Evolutionary conservation across 2,329 filamentous ascomycete genomes (phyloP), one percentile per base, ranked within the genome.

Genomic region (Fonsecaea monophora): DNA sequence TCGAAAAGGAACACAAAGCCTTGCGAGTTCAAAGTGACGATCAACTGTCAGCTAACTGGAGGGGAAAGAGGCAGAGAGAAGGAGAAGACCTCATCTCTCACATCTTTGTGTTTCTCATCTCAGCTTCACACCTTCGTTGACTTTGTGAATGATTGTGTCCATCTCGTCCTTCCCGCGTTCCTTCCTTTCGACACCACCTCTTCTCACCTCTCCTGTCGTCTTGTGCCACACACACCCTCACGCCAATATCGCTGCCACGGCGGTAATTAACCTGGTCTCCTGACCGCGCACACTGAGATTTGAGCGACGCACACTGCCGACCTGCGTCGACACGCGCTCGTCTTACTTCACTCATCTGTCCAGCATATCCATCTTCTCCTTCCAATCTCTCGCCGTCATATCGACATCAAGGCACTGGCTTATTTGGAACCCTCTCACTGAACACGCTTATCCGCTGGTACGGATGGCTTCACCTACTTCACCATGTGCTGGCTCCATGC

Each of bases 401-500:
- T 62, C 60, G 58, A 71, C 60, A 58, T 57, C 53, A 34, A 38
- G 34, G 21, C 32, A 35, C 62, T 42, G 35, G 15, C 54, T 54
- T 53, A 67, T 68, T 66, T 63, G 65, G 63, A 65, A 69, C 60
- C 42, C 25, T 34, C 57, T 58, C 15, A 38, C 61, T 21, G 55
- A 66, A 40, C 30, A 61, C 63, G 60, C 62, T 66, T 66, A 65
- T 53, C 63, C 66, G 68, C 68, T 66, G 65, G 68, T 61, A 61
- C 68, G 63, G 68, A 70, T 70, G 68, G 65, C 65, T 62, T 62
- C 65, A 37, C 42, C 66, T 32, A 34, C 60, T 69, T 57, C 58
- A 37, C 63, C 65, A 30, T 64, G 66, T 54, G 25, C 45, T 15
- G 66, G 65, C 48, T 40, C 60, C 35, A 30, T 58, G 61, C 66